Evolutionary conservation across 805 yeast genomes (phyloP), one percentile per base, ranked within the genome.

Genomic region (Yarrowia porcina): DNA sequence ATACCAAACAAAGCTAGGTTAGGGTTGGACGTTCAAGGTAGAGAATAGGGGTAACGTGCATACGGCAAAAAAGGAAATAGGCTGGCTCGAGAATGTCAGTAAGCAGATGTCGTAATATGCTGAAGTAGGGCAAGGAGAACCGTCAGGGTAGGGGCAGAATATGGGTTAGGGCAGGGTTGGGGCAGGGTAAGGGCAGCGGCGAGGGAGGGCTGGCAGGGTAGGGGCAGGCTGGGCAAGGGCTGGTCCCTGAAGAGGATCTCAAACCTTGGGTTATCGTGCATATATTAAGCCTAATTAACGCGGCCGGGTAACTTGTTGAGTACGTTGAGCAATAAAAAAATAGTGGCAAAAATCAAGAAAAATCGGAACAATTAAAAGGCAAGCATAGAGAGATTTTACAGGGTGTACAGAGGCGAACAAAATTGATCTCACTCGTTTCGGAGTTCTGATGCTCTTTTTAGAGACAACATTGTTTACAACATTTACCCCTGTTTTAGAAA

Each of bases 221-320:
- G 45, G 30, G 30, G 21, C 15, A 23, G 45, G 45, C 27, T 12
- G 45, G 45, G 45, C 7, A 8, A 42, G 47, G 47, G 47, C 36
- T 2, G 15, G 36, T 4, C 17, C 35, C 35, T 4, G 35, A 13
- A 32, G 20, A 35, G 10, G 2, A 35, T n/a, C 20, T 11, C n/a
- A 12, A 44, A 44, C 23, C 21, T 27, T 44, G 11, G 36, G 36
- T 45, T 45, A 45, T 45, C 52, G 52, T 45, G 52, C 52, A 45
- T 30, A 45, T 45, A 28, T 30, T 45, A 45, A 30, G 52, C 52
- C 36, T 45, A 45, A 45, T 45, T 45, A 45, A 45, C 27, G 52
- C 17, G 52, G 52, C 20, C 28, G 52, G 52, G 52, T 45, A 45
- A 45, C 36, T 30, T 45, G 50, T 27, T 45, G 50, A 45, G 50